phyloP scores from a whole-genome alignment of 2,329 filamentous ascomycete species.

The Trichoderma sp. region DNA sequence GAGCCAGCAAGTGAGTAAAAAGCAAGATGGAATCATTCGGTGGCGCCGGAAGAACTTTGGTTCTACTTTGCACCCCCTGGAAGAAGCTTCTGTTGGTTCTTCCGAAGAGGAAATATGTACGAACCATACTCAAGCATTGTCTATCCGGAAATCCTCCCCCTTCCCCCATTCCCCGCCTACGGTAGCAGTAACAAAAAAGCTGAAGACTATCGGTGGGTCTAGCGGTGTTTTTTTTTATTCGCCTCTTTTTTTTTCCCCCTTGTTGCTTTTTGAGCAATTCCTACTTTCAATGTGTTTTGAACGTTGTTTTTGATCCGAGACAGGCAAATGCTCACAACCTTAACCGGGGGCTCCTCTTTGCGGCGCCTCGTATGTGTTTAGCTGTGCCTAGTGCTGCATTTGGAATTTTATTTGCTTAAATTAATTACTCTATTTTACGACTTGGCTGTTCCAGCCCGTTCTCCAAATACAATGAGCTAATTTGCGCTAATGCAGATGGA shows the following conservation, averaged over 20 bases:
- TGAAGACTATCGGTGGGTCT: background rate
- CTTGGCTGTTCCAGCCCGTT: background rate
- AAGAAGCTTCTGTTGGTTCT: background rate
- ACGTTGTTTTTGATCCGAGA: background rate
- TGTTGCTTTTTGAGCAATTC: background rate
- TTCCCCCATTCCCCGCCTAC: background rate
- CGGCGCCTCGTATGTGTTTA: background rate
- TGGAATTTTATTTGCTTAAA: background rate
- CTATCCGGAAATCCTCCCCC: background rate
- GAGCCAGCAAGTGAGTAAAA: background rate
- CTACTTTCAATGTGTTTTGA: background rate
- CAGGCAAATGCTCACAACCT: background rate
- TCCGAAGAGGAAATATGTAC: background rate
- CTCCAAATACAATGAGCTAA: background rate
- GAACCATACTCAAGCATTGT: background rate
- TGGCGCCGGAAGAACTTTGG: background rate
- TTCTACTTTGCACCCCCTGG: background rate
- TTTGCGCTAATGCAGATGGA: background rate
- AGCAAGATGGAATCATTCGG: slow-evolving; percentile 2
- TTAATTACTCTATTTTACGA: background rate
- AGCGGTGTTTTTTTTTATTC: background rate
- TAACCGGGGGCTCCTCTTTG: background rate
- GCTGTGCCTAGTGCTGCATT: background rate
- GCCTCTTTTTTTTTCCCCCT: background rate
- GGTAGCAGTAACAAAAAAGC: background rate